A percentile compares a stretch with the other conserved stretches of the same genome.
These are phyloP conservation scores for Umbelopsis sp. DNA, from an alignment of 192 early-diverging fungal species.

Conservation along the genomic window DNA sequence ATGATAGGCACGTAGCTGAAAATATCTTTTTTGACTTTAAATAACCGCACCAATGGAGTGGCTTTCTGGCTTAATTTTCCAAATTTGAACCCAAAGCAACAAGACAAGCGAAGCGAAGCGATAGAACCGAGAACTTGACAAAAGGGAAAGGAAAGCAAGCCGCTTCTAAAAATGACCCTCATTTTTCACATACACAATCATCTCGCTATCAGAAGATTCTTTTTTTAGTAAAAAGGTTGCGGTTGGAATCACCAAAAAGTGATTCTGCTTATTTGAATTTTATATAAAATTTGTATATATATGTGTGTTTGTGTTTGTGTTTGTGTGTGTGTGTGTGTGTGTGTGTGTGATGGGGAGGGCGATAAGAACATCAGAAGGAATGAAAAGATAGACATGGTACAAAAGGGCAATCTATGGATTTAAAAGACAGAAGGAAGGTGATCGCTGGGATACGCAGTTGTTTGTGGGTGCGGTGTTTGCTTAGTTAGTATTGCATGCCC, in stretches of 20 bases:
- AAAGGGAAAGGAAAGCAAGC: no score
- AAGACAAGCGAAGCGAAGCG: not conserved
- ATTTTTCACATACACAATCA: no score
- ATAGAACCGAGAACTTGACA: no score
- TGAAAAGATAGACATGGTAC: slow-evolving; percentile 10
- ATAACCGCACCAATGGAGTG: not conserved
- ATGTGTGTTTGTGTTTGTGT: no score
- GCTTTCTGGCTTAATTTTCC: not conserved
- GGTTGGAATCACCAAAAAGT: no score
- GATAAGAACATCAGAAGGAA: not conserved
- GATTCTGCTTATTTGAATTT: no score
- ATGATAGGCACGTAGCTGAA: not conserved
- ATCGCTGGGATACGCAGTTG: no score
- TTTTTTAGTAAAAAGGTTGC: no score
- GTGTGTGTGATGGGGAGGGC: no score
- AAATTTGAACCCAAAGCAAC: not conserved
- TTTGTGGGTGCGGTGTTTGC: not conserved
- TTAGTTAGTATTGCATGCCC: slow-evolving; percentile 25
- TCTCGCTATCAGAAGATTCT: no score
- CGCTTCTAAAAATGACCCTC: no score
- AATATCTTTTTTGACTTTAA: not conserved
- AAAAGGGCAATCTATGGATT: slow-evolving; percentile 1
- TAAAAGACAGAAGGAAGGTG: not conserved
- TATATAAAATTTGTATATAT: not conserved
- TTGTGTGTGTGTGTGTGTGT: no score